Evolutionary conservation across 768 basidiomycete species (phyloP).

Genomic region (Dacryopinax spathularia): DNA sequence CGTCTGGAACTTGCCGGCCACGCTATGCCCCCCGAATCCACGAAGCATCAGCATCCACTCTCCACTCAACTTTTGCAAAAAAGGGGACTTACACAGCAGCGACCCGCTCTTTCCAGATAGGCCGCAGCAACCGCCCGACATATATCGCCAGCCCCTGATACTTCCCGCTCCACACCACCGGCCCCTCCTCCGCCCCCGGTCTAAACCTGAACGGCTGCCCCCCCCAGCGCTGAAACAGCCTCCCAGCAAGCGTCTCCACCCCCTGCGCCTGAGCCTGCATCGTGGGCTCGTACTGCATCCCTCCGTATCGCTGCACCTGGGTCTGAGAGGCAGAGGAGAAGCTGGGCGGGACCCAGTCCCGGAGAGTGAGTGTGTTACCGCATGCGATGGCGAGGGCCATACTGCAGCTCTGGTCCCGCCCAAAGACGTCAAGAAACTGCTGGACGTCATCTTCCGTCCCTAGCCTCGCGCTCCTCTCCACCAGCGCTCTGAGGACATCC

Average conservation of each 20-base stretch:
- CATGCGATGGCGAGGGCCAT: conserved; percentile 80
- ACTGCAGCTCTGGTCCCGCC: conserved; percentile 80
- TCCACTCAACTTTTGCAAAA: background rate
- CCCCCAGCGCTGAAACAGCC: background rate
- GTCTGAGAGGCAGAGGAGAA: background rate
- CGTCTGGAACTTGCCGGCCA: background rate
- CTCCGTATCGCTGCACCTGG: no score
- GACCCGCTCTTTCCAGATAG: conserved; percentile 76
- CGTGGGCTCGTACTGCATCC: no score
- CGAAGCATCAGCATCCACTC: conserved; percentile 1
- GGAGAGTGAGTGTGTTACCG: conserved; percentile 51
- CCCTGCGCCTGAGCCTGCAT: background rate
- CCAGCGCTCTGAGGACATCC: conserved; percentile 66
- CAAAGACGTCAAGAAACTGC: conserved; percentile 77
- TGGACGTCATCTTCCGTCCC: conserved; percentile 60
- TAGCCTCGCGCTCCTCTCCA: conserved; percentile 40
- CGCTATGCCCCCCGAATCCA: background rate
- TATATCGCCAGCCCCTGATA: conserved; percentile 80
- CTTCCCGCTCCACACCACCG: conserved; percentile 58
- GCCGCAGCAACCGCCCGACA: conserved; percentile 69
- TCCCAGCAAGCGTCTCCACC: background rate
- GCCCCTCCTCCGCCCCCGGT: background rate
- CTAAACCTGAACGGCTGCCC: background rate
- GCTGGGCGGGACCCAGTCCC: background rate
- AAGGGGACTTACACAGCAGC: conserved; percentile 42